Evolutionary conservation across 208 protist genomes (phyloP).

Genomic region (Naegleria gruberi): DNA sequence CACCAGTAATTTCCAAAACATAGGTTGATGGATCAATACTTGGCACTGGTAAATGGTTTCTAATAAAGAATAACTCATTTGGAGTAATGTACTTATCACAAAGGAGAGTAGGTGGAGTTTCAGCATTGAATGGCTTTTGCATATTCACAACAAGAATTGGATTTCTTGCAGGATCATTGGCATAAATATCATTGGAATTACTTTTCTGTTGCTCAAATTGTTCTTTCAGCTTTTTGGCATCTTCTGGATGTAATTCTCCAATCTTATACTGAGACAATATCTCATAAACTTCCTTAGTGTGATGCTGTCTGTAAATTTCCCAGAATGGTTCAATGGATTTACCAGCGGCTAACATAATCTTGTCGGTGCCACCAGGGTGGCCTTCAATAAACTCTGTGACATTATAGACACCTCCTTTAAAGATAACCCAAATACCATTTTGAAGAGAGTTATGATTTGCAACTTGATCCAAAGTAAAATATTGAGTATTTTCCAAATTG

Average conservation of each 20-base stretch:
- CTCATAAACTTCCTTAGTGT: conserved; percentile 26
- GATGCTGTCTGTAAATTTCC: conserved; percentile 45
- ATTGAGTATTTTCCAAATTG: background rate
- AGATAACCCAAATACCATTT: conserved; percentile 56
- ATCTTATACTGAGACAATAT: conserved; percentile 32
- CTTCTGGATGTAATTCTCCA: conserved; percentile 25
- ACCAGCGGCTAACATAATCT: conserved; percentile 59
- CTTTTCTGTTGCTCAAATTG: background rate
- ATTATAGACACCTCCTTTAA: conserved; percentile 60
- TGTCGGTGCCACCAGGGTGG: conserved; percentile 58
- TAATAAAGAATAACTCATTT: conserved; percentile 64
- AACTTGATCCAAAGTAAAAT: conserved; percentile 23
- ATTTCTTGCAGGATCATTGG: conserved; percentile 26
- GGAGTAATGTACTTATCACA: conserved; percentile 51
- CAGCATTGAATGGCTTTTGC: conserved; percentile 56
- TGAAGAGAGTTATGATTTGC: conserved; percentile 23
- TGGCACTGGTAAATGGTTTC: conserved; percentile 65
- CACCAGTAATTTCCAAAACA: conserved; percentile 42
- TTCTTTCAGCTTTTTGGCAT: background rate
- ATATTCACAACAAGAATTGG: conserved; percentile 35
- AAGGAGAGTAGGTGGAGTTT: conserved; percentile 45
- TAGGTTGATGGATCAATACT: conserved; percentile 45
- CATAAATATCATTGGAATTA: conserved; percentile 25
- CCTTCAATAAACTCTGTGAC: conserved; percentile 56
- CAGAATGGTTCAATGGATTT: conserved; percentile 60